Evolutionary conservation across 1,284 basidiomycete species (phyloP).

Genomic region (Ganoderma leucocontextum): DNA sequence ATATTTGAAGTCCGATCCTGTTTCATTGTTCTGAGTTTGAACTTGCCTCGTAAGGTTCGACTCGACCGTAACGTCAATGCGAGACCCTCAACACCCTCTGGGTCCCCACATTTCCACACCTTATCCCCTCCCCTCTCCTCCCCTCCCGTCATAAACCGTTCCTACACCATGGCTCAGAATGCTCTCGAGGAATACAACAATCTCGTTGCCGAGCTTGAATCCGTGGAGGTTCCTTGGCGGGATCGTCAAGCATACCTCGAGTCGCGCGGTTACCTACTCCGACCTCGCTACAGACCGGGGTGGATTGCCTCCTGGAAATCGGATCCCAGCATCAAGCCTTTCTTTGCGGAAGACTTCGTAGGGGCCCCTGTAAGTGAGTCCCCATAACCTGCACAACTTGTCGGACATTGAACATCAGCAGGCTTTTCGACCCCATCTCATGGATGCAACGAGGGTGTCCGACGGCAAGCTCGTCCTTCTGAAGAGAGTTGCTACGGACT

Average conservation of each 20-base stretch:
- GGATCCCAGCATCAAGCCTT: constrained; percentile 17
- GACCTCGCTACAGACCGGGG: constrained; percentile 20
- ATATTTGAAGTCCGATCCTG: neutral
- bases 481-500: neutral
- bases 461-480: neutral
- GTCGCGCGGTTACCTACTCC: constrained; percentile 22
- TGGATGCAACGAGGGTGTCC: neutral
- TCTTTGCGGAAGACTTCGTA: neutral
- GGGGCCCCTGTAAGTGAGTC: neutral
- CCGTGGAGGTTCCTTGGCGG: neutral
- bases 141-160: too few relatives aligned
- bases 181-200: neutral
- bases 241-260: neutral
- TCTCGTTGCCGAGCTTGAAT: neutral
- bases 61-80: neutral
- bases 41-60: neutral
- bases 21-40: neutral
- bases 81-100: too few relatives aligned
- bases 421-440: neutral
- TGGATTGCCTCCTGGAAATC: constrained; percentile 24
- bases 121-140: neutral
- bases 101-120: too few relatives aligned
- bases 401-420: neutral
- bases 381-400: neutral
- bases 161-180: neutral